Evolutionary conservation across 2,329 filamentous ascomycete genomes (phyloP).

Genomic region (Aspergillus spinulosporus): DNA sequence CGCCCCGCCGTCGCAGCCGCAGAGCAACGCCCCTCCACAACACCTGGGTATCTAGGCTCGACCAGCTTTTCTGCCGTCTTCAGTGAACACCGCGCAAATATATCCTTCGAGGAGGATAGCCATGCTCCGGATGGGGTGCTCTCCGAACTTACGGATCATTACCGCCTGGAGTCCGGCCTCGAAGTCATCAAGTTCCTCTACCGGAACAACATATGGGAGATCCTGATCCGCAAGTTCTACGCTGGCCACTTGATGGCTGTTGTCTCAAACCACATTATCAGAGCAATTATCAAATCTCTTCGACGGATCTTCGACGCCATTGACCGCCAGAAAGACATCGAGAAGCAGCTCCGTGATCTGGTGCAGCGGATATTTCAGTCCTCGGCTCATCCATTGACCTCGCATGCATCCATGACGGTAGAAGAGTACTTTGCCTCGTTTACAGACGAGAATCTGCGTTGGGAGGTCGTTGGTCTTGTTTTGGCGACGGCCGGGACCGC

Average conservation of each 20-base stretch:
- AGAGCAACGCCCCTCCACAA: conserved; percentile 25
- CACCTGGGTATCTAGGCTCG: conserved; percentile 37
- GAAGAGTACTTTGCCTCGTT: conserved; percentile 35
- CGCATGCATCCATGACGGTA: conserved; percentile 31
- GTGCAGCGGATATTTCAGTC: conserved; percentile 34
- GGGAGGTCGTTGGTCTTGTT: conserved; percentile 45
- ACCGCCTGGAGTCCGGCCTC: conserved; percentile 33
- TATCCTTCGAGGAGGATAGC: conserved; percentile 33
- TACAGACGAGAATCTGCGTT: conserved; percentile 37
- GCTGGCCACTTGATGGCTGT: conserved; percentile 23
- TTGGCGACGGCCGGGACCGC: conserved; percentile 42
- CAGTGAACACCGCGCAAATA: conserved; percentile 35
- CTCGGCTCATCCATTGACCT: conserved; percentile 29
- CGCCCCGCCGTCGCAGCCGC: not conserved
- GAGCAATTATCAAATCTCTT: conserved; percentile 30
- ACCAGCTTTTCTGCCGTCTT: conserved; percentile 39
- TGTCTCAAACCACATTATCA: conserved; percentile 29
- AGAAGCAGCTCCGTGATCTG: conserved; percentile 29
- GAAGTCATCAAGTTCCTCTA: conserved; percentile 34
- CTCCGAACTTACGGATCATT: conserved; percentile 25
- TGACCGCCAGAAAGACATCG: conserved; percentile 23
- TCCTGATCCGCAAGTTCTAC: conserved; percentile 30
- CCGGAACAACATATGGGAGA: conserved; percentile 27
- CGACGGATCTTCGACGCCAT: conserved; percentile 29
- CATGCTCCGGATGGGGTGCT: conserved; percentile 21